These are phyloP conservation scores for Microstegium vimineum DNA, from an alignment of 176 grass and related monocot species.

Conservation along the genomic window DNA sequence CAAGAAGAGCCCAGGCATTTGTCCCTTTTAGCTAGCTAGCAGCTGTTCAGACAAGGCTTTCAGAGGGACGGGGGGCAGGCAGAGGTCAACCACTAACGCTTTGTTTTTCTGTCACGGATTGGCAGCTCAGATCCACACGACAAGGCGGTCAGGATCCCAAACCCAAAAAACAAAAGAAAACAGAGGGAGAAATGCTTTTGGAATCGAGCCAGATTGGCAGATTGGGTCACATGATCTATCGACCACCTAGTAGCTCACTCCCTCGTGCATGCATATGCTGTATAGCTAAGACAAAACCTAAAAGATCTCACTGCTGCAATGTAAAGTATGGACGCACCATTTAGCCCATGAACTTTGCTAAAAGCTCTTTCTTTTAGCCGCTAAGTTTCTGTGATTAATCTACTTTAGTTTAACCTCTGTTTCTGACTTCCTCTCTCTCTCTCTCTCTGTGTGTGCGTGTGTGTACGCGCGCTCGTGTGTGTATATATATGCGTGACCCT, in stretches of 20 bases:
- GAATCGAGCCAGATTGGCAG: slow-evolving; percentile 55
- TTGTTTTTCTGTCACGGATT: slow-evolving; percentile 53
- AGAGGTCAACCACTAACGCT: slow-evolving; percentile 50
- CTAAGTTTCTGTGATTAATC: slow-evolving; percentile 26
- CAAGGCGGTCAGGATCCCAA: slow-evolving; percentile 42
- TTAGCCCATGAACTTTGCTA: slow-evolving; percentile 37
- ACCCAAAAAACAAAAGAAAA: slow-evolving; percentile 15
- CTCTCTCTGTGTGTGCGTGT: background rate
- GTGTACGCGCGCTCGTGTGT: background rate
- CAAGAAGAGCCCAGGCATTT: slow-evolving; percentile 1
- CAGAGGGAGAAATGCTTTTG: slow-evolving; percentile 39
- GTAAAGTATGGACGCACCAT: slow-evolving; percentile 37
- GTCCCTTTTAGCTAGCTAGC: slow-evolving; percentile 18
- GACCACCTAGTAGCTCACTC: slow-evolving; percentile 5
- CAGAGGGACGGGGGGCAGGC: slow-evolving; percentile 37
- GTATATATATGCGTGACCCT: slow-evolving; percentile 16
- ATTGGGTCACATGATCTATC: slow-evolving; percentile 48
- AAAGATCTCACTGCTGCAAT: slow-evolving; percentile 42
- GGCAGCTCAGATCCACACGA: slow-evolving; percentile 61
- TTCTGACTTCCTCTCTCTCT: background rate
- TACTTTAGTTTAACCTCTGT: slow-evolving; percentile 10
- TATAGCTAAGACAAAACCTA: slow-evolving; percentile 13
- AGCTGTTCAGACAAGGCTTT: slow-evolving; percentile 36
- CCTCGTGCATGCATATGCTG: slow-evolving; percentile 32
- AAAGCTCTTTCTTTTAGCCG: slow-evolving; percentile 30